A percentile compares a stretch with the other conserved stretches of the same genome.
Evolutionary conservation across 2,329 filamentous ascomycete genomes (phyloP).

Genomic region (Peltaster fructicola): DNA sequence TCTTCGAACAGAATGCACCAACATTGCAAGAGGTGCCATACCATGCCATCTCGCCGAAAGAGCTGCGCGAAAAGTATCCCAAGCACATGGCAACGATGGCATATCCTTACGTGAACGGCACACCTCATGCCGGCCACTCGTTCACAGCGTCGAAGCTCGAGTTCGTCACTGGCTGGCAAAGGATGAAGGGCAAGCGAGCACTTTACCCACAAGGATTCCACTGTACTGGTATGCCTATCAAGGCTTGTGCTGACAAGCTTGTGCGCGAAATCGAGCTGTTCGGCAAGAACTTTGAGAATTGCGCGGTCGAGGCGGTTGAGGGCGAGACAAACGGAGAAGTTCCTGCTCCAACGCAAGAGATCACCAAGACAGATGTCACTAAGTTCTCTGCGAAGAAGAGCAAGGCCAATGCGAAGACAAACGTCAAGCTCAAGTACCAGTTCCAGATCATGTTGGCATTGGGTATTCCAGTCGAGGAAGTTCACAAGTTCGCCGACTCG

Average conservation of each 20-base stretch:
- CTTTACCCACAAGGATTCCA: constrained; percentile 91
- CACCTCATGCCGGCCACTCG: constrained; percentile 67
- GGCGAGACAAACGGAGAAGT: constrained; percentile 22
- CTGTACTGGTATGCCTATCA: constrained; percentile 95
- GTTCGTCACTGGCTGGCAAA: constrained; percentile 69
- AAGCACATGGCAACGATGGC: constrained; percentile 81
- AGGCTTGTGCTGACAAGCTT: constrained; percentile 91
- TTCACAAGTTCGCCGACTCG: constrained; percentile 85
- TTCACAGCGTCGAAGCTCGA: constrained; percentile 90
- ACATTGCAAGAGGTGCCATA: constrained; percentile 59
- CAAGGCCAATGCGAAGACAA: constrained; percentile 69
- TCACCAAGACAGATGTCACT: constrained; percentile 61
- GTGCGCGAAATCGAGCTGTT: constrained; percentile 78
- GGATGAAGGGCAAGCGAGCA: constrained; percentile 77
- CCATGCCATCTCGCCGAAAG: constrained; percentile 51
- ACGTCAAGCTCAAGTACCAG: constrained; percentile 86
- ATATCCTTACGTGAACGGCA: constrained; percentile 74
- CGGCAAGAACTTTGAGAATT: constrained; percentile 67
- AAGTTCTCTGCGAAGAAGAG: constrained; percentile 89
- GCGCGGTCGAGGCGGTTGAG: constrained; percentile 40
- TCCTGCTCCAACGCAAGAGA: constrained; percentile 43
- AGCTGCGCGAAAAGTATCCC: constrained; percentile 63
- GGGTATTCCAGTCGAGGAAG: constrained; percentile 72
- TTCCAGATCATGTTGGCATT: constrained; percentile 89
- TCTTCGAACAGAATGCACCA: constrained; percentile 80